Base-by-base conservation (phyloP, 345 rosid genomes). In the Eucalyptus tenuipes region DNA sequence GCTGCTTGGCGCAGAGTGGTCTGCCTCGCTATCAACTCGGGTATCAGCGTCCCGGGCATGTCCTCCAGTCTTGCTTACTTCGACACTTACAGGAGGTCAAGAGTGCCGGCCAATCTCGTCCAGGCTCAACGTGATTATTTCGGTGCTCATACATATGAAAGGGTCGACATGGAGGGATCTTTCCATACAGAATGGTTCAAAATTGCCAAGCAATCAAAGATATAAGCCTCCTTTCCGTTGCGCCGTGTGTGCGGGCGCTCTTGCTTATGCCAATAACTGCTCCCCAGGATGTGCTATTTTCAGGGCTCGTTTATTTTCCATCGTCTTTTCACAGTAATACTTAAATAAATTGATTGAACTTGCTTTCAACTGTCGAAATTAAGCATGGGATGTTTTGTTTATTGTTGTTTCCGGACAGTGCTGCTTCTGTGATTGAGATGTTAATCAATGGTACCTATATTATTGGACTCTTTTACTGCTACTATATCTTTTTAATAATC, bases 141-240 rank as follows among this genome's bases (percentile, higher is more conserved):
- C 88, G 99, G 99, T 42, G 99, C 99, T 87, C 99, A 98, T 89
- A 98, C 99, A 13, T 98, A 98, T 89, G 99, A 98, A 88, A 94
- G 99, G 94, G 91, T 93, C 88, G 99, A 98, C 89, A 85, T 94
- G 87, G 98, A 96, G 89, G 99, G 99, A 55, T 92, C 98, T 71
- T 98, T 95, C 96, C 99, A 98, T 59, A 96, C 99, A 2, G 99
- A 98, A 89, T 98, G 99, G 99, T 97, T 96, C 94, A 97, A 97
- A 95, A 94, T 93, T 87, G 98, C 99, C 61, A 95, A 92, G 89
- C 94, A 94, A 91, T 91, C 91, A 40, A 95, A 94, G 93, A 92
- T 90, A 44, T 95, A 86, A 48, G 88, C 24, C 52, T 31, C 42
- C 47, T 64, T 64, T 64, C 75, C 20, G 18, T 31, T 14, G 75